Evolutionary conservation across 306 rosid genomes (phyloP).

Genomic region (Lablab purpureus): DNA sequence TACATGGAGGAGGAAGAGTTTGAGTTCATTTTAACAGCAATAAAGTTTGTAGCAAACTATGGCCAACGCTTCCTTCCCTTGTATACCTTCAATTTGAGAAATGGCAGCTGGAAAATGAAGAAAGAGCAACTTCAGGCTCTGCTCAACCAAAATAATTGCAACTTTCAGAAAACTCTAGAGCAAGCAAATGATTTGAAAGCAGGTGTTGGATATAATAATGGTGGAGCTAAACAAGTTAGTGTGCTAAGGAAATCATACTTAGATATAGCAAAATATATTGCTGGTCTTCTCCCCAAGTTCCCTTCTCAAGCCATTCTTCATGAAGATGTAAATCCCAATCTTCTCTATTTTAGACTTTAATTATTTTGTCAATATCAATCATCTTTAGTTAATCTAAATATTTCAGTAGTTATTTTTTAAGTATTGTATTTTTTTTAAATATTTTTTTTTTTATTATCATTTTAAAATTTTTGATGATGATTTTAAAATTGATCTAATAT

Average conservation of each 20-base stretch:
- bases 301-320: slow-evolving; percentile 52
- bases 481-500: too few species aligned
- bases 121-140: slow-evolving; percentile 51
- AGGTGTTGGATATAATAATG: not conserved
- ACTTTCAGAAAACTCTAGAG: not conserved
- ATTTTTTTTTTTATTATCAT: too few species aligned
- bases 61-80: slow-evolving; percentile 78
- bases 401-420: too few species aligned
- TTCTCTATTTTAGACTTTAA: slow-evolving; percentile 61
- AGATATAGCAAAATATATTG: slow-evolving; percentile 58
- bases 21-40: slow-evolving; percentile 69
- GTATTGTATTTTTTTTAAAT: too few species aligned
- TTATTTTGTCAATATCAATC: not conserved
- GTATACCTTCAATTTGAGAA: slow-evolving; percentile 58
- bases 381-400: too few species aligned
- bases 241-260: slow-evolving; percentile 46
- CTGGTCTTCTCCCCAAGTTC: slow-evolving; percentile 63
- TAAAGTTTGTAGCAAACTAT: slow-evolving; percentile 71
- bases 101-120: slow-evolving; percentile 66
- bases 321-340: slow-evolving; percentile 48
- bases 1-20: slow-evolving; percentile 70
- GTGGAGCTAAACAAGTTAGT: slow-evolving; percentile 42
- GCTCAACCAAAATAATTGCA: slow-evolving; percentile 48
- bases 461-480: too few species aligned
- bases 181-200: not conserved